phyloP scores from a whole-genome alignment of 495 filamentous ascomycete genomes.

The Cetradonia linearis region DNA sequence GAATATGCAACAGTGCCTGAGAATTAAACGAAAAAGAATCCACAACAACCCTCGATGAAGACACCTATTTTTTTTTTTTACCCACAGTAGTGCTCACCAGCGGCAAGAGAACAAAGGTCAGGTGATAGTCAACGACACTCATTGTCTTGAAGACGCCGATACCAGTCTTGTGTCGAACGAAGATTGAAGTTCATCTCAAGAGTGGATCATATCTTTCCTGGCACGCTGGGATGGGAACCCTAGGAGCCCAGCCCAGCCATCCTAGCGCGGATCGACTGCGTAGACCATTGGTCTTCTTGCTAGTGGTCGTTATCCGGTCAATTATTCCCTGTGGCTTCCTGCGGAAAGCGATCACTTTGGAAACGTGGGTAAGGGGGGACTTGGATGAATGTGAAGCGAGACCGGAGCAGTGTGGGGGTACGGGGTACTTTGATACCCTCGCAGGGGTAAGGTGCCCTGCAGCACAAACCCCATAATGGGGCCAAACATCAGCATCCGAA shows the following conservation, averaged over 20 bases:
- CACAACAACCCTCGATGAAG: too few relatives aligned
- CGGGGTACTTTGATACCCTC: background rate
- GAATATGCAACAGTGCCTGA: constrained; percentile 7
- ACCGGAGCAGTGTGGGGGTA: constrained; percentile 8
- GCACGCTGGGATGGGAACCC: too few relatives aligned
- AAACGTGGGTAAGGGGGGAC: background rate
- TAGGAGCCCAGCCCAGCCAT: background rate
- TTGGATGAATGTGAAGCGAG: background rate
- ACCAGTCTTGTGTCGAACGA: background rate
- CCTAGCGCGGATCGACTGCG: background rate
- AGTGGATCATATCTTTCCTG: background rate
- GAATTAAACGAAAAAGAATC: background rate
- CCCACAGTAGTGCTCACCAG: background rate
- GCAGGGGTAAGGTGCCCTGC: background rate
- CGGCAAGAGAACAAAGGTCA: background rate
- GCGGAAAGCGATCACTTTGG: background rate
- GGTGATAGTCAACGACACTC: background rate
- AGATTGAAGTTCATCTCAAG: background rate
- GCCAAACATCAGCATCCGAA: background rate
- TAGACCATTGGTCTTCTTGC: background rate
- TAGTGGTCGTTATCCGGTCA: background rate
- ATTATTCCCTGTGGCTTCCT: constrained; percentile 5
- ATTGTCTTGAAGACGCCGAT: background rate
- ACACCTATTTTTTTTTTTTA: background rate
- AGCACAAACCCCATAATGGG: background rate